These are phyloP conservation scores for Globisporangium acanthophoron DNA, from an alignment of 352 stramenopile species.

Conservation along the genomic window DNA sequence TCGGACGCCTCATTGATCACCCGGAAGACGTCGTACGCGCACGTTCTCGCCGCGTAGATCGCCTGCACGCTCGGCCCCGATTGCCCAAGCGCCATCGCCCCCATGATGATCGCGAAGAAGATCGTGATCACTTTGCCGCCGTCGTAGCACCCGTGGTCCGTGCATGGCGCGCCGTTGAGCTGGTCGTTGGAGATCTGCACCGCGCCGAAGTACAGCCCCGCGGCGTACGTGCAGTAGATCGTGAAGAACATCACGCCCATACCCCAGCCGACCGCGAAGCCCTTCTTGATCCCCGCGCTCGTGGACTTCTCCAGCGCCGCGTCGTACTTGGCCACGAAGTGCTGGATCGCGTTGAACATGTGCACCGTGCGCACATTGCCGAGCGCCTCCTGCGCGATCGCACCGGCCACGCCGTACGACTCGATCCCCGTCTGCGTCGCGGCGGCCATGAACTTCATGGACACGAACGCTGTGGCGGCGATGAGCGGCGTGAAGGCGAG, in stretches of 20 bases:
- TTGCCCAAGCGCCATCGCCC: constrained; percentile 67
- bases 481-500: constrained; percentile 68
- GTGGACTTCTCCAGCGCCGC: constrained; percentile 34
- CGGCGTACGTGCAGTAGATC: constrained; percentile 66
- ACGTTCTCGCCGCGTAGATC: constrained; percentile 43
- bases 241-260: constrained; percentile 65
- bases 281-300: constrained; percentile 42
- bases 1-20: constrained; percentile 53
- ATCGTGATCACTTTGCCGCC: constrained; percentile 62
- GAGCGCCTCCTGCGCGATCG: constrained; percentile 61
- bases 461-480: constrained; percentile 40
- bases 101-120: constrained; percentile 69
- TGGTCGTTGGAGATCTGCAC: constrained; percentile 55
- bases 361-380: constrained; percentile 73
- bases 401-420: constrained; percentile 57
- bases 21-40: constrained; percentile 58
- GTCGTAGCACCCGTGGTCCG: constrained; percentile 44
- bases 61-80: constrained; percentile 56
- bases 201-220: constrained; percentile 76
- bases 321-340: constrained; percentile 60
- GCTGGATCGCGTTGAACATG: constrained; percentile 65
- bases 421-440: constrained; percentile 46
- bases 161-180: constrained; percentile 24
- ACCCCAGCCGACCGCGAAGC: constrained; percentile 44
- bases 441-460: constrained; percentile 42